A percentile compares a stretch with the other conserved stretches of the same genome.
Evolutionary conservation across 179 eudicot species (phyloP).

Genomic region (Amaranthus tricolor): DNA sequence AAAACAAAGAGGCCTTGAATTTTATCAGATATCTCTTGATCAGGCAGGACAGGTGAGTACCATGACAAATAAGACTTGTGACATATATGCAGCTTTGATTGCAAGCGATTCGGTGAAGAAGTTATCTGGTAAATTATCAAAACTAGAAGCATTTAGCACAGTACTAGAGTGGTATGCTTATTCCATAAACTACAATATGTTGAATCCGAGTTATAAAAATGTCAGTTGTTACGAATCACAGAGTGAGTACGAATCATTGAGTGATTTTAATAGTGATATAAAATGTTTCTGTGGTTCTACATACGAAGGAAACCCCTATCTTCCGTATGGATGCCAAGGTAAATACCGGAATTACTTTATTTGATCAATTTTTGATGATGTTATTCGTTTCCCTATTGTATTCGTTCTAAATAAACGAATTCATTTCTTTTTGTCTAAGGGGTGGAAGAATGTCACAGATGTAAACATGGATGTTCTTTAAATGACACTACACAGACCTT

Average conservation of each 20-base stretch:
- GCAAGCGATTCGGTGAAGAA: background rate
- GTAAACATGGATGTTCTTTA: background rate
- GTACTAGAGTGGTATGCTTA: background rate
- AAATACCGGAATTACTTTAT: background rate
- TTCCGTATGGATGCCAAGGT: constrained; percentile 29
- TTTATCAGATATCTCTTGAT: background rate
- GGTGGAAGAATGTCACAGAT: constrained; percentile 2
- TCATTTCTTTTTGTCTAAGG: background rate
- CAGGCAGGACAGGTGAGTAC: background rate
- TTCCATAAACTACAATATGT: too few relatives aligned
- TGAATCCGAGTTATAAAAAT: background rate
- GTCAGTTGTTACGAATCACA: background rate
- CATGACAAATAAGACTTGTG: background rate
- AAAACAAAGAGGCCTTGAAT: background rate
- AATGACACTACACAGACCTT: background rate
- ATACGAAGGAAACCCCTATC: constrained; percentile 24
- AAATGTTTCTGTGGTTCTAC: background rate
- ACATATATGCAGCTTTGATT: constrained; percentile 1
- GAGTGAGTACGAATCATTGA: too few relatives aligned
- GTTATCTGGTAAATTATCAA: background rate
- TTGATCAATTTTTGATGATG: background rate
- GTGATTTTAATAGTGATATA: too few relatives aligned
- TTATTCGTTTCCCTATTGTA: background rate
- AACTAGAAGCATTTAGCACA: background rate
- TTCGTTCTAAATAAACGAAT: background rate